Evolutionary conservation across 805 yeast species (phyloP), one percentile per base, ranked within the genome.

Genomic region (Saturnispora mendoncae): DNA sequence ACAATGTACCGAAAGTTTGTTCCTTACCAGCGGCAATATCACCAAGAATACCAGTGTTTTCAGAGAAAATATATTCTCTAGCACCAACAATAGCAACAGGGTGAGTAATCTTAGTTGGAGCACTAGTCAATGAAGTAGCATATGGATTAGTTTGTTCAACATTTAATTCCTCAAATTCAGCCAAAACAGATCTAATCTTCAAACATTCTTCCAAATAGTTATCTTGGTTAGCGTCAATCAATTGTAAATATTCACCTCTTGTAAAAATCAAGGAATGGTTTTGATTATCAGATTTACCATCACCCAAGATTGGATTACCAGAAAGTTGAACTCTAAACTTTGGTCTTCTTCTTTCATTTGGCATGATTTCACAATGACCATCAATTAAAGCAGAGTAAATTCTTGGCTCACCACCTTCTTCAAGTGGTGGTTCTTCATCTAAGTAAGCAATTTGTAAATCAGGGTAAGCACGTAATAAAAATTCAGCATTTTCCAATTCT

Each of bases 11-110:
- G 57, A 83, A 83, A 42, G 92, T 82, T 64, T 83, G 94, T 68
- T 83, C 94, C 60, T 83, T 83, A 65, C 92, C 92, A 36, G 94
- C 94, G 40, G 94, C 94, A 57, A 83, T 82, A 66, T 83, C 94
- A 67, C 92, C 94, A 41, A 83, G 67, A 50, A 83, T 77, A 63
- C 94, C 94, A 46, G 85, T 73, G 66, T 81, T 83, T 64, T 83
- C 92, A 41, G 90, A 81, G 74, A 83, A 83, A 55, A 83, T 82
- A 61, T 83, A 83, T 62, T 83, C 94, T 67, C 94, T 72, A 25
- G 92, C 86, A 64, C 94, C 94, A 48, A 83, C 80, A 52, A 83
- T 81, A 26, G 94, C 92, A 49, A 83, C 92, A 28, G 88, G 88
- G 53, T 73, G 74, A 44, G 65, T 60, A 34, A 60, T 61, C 48